Evolutionary conservation across 2,329 filamentous ascomycete genomes (phyloP).

Genomic region (Cylindrodendrum hubeiense): DNA sequence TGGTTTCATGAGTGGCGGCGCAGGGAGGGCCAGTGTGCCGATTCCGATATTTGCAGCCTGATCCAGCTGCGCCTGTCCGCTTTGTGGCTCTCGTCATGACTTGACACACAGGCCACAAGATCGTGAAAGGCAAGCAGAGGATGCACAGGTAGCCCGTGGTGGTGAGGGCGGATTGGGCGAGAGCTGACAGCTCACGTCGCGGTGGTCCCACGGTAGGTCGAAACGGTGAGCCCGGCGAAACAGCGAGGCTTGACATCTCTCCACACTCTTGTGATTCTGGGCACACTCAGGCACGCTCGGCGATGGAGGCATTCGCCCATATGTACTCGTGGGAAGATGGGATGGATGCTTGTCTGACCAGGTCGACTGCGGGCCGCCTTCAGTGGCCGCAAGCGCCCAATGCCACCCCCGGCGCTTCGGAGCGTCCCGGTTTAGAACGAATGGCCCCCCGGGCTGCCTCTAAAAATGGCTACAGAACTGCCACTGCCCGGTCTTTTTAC

Average conservation of each 20-base stretch:
- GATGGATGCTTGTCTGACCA: background rate
- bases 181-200: background rate
- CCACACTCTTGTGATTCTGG: background rate
- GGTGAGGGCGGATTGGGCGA: background rate
- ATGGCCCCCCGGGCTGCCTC: background rate
- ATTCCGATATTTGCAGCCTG: background rate
- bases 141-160: background rate
- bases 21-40: background rate
- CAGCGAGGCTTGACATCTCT: background rate
- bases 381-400: conserved; percentile 27
- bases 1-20: background rate
- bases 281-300: background rate
- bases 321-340: conserved; percentile 1
- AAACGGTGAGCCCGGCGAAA: background rate
- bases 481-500: background rate
- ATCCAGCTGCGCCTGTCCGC: background rate
- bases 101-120: too few relatives aligned
- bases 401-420: background rate
- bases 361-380: background rate
- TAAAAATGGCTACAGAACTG: conserved; percentile 1
- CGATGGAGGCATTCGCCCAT: background rate
- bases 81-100: background rate
- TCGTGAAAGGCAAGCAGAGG: background rate
- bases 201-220: background rate
- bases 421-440: background rate